Base-by-base conservation (phyloP, 306 rosid species). In the Alnus glutinosa region DNA sequence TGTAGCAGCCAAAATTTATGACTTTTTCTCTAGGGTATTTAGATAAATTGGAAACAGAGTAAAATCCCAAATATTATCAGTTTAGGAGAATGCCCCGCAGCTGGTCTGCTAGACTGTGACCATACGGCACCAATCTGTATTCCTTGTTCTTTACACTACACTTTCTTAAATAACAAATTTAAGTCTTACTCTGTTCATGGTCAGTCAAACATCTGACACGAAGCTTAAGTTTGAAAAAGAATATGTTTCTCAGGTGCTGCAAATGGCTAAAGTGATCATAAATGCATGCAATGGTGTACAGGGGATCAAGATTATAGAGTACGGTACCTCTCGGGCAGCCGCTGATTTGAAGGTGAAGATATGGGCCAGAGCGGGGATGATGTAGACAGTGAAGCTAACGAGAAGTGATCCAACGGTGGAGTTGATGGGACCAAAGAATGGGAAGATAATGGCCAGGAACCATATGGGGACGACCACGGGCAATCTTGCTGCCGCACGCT, bases 381-480 rank as follows among this genome's bases (percentile, higher is more conserved):
- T 95, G 82, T 95, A 95, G 80, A 95, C 98, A 0, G 98, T 95
- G 91, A 95, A 95, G 82, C 98, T 95, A 7, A 95, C 98, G 2
- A 95, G 98, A 69, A 95, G 98, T 14, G 98, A 92, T 58, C 98
- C 98, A 9, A 95, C 98, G 85, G 98, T 84, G 86, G 98, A 95
- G 83, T 95, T 95, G 81, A 95, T 95, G 50, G 98, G 98, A 0
- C 98, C 98, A 30, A 95, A 95, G 82, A 95, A 95, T 0, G 98
- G 98, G 87, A 95, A 95, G 18, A 95, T 59, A 69, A 95, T 95
- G 68, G 98, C 98, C 84, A 95, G 77, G 84, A 95, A 95, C 98
- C 98, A 95, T 11, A 95, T 92, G 9, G 98, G 98, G 15, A 95
- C 83, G 23, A 95, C 98, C 66, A 95, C 98, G 0, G 98, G 98